Evolutionary conservation across 2,329 filamentous ascomycete genomes (phyloP).

Genomic region (Apiospora sp.): DNA sequence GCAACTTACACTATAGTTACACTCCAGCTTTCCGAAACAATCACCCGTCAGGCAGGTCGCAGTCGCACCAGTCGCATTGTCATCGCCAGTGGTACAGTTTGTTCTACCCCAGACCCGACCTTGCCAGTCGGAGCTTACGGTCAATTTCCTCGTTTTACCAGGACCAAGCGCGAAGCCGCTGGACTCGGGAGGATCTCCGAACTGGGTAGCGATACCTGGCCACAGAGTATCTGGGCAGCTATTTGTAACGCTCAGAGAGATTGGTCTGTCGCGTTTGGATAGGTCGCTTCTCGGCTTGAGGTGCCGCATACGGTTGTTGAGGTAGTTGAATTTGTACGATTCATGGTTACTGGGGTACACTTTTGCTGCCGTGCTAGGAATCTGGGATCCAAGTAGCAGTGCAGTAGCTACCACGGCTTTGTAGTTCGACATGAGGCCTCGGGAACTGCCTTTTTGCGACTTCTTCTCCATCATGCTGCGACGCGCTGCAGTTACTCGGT

Average conservation of each 20-base stretch:
- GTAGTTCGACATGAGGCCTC: not conserved
- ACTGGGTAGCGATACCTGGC: constrained; percentile 78
- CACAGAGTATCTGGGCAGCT: constrained; percentile 75
- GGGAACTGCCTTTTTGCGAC: not conserved
- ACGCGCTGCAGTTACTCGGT: not conserved
- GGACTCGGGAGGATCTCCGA: constrained; percentile 70
- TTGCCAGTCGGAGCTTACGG: constrained; percentile 78
- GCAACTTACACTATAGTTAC: constrained; percentile 69
- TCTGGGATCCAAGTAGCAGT: constrained; percentile 31
- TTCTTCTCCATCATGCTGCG: not conserved
- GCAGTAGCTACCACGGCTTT: constrained; percentile 12
- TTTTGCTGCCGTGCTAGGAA: constrained; percentile 32
- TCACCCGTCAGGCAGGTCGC: constrained; percentile 79
- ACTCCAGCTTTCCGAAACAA: constrained; percentile 75
- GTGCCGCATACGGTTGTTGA: constrained; percentile 33
- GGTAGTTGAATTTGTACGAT: constrained; percentile 41
- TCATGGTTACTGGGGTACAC: constrained; percentile 43
- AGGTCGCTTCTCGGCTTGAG: constrained; percentile 36
- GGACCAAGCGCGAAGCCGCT: constrained; percentile 73
- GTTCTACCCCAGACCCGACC: constrained; percentile 85
- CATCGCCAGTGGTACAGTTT: constrained; percentile 78
- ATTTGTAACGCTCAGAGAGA: constrained; percentile 75
- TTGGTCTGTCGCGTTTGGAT: constrained; percentile 40
- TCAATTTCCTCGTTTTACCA: constrained; percentile 66
- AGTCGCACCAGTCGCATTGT: constrained; percentile 50